Evolutionary conservation across 306 rosid genomes (phyloP).

Genomic region (Quercus ilex): DNA sequence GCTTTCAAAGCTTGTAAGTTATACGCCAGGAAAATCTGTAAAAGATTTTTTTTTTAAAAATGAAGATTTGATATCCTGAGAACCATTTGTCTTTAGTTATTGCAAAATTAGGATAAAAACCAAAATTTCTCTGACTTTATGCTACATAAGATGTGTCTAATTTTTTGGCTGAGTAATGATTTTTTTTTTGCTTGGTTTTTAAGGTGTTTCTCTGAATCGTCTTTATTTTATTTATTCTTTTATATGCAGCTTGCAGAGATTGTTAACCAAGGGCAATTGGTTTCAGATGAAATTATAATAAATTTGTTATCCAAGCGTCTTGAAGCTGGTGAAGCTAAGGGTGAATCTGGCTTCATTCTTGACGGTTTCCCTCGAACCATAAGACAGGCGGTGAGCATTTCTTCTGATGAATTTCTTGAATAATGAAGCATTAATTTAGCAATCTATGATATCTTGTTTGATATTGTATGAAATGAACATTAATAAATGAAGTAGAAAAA

Average conservation of each 20-base stretch:
- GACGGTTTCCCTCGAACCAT: conserved; percentile 96
- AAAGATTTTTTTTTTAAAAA: too few relatives aligned
- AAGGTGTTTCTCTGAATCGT: not conserved
- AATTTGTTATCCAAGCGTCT: conserved; percentile 79
- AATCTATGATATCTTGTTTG: not conserved
- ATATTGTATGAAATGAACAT: not conserved
- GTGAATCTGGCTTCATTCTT: conserved; percentile 82
- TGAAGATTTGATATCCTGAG: not conserved
- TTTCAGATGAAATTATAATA: conserved; percentile 85
- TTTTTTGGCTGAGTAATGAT: not conserved
- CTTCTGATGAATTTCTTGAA: conserved; percentile 6
- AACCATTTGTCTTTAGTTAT: not conserved
- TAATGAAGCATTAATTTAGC: not conserved
- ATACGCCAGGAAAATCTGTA: not conserved
- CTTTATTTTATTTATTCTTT: conserved; percentile 1
- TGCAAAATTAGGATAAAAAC: not conserved
- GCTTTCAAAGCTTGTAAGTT: not conserved
- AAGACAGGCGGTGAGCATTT: conserved; percentile 79
- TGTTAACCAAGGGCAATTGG: conserved; percentile 87
- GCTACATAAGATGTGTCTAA: not conserved
- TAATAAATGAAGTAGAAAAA: not conserved
- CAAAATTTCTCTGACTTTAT: not conserved
- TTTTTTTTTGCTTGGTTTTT: not conserved
- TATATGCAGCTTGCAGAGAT: conserved; percentile 70
- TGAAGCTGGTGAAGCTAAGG: conserved; percentile 66